phyloP scores from a whole-genome alignment of 768 basidiomycete genomes.

The Rhizopogon salebrosus region DNA sequence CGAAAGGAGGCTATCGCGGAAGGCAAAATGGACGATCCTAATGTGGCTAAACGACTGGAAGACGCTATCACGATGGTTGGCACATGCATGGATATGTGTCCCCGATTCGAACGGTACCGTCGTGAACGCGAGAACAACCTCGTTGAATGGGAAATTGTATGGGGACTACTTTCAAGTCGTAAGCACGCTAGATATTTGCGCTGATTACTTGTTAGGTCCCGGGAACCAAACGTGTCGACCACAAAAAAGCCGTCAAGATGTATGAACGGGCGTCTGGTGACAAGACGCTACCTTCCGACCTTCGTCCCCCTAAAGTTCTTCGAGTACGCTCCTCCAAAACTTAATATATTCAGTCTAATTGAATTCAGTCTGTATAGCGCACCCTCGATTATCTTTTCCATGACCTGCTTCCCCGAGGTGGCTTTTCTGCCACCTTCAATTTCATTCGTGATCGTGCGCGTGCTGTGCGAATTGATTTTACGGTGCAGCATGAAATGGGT shows the following conservation, averaged over 20 bases:
- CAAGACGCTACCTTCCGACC: constrained; percentile 85
- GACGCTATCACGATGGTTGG: constrained; percentile 92
- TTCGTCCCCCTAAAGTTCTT: constrained; percentile 82
- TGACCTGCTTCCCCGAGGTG: constrained; percentile 63
- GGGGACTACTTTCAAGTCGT: constrained; percentile 18
- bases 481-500: constrained; percentile 83
- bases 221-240: constrained; percentile 82
- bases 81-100: constrained; percentile 92
- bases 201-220: constrained; percentile 57
- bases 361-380: constrained; percentile 35
- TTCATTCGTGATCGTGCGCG: constrained; percentile 94
- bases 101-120: constrained; percentile 87
- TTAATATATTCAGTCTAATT: background rate
- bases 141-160: constrained; percentile 79
- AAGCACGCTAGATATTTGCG: constrained; percentile 6
- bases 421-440: constrained; percentile 65
- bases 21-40: constrained; percentile 86
- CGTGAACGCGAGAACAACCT: constrained; percentile 87
- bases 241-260: constrained; percentile 84
- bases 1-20: constrained; percentile 70
- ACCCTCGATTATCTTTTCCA: constrained; percentile 94
- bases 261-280: constrained; percentile 95
- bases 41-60: constrained; percentile 72
- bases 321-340: constrained; percentile 40
- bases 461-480: constrained; percentile 88